Percentiles rank a stretch among this genome's conserved stretches.
Conservation (phyloP, 78 protist genomes). For the Dictyostelium firmibasis region DNA sequence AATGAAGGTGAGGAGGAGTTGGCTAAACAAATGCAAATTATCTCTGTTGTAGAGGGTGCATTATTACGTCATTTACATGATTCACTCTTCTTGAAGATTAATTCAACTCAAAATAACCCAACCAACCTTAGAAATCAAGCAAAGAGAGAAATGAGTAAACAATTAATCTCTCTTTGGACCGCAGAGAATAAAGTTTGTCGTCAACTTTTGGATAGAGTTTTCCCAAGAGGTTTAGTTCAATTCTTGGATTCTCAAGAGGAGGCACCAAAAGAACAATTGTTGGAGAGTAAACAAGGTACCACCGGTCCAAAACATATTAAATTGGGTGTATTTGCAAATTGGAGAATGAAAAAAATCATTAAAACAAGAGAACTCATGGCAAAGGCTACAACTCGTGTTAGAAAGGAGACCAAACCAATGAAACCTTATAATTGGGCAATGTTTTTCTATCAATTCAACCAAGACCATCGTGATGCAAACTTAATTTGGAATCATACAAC, state of each 20-base stretch:
- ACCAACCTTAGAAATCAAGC: conserved; percentile 25
- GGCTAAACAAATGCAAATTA: conserved; percentile 68
- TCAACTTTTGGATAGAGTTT: conserved; percentile 47
- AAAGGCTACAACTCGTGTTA: conserved; percentile 34
- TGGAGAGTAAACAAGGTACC: not conserved
- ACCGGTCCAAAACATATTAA: conserved; percentile 42
- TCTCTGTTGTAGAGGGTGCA: conserved; percentile 88
- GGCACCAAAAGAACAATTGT: conserved; percentile 55
- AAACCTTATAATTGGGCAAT: conserved; percentile 78
- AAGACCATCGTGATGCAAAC: conserved; percentile 90
- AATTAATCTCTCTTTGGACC: conserved; percentile 82
- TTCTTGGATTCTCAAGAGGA: conserved; percentile 67
- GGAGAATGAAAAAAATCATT: conserved; percentile 73
- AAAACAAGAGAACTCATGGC: conserved; percentile 66
- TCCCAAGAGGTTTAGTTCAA: conserved; percentile 84
- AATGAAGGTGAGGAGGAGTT: conserved; percentile 85
- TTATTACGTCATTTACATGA: conserved; percentile 70
- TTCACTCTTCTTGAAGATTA: conserved; percentile 49
- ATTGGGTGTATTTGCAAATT: conserved; percentile 44
- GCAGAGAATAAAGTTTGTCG: conserved; percentile 60
- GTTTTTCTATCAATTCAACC: conserved; percentile 61
- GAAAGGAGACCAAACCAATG: conserved; percentile 24
- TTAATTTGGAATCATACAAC: conserved; percentile 93
- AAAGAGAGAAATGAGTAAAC: conserved; percentile 39
- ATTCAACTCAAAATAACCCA: not conserved